Evolutionary conservation across 306 rosid genomes (phyloP).

Genomic region (Vachellia collinsii): DNA sequence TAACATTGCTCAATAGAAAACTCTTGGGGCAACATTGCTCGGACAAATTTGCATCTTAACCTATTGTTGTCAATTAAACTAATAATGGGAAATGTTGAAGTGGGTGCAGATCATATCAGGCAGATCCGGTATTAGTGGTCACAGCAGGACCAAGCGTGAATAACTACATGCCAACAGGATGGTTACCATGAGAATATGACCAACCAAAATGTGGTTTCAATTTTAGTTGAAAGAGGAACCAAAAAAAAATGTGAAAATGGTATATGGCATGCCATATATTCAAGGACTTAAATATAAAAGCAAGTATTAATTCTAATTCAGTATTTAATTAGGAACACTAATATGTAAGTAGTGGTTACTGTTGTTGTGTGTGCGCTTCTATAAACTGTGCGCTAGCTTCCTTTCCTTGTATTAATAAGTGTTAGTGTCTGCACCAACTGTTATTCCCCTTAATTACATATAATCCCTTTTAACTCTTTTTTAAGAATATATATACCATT

Average conservation of each 20-base stretch:
- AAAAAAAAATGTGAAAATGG: conserved; percentile 1
- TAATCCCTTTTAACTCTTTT: neutral
- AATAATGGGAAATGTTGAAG: conserved; percentile 6
- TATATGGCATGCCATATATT: conserved; percentile 31
- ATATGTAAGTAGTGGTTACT: conserved; percentile 38
- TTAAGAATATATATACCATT: neutral
- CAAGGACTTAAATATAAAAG: conserved; percentile 31
- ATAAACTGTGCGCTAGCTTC: neutral
- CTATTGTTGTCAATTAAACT: neutral
- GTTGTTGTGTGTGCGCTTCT: conserved; percentile 31
- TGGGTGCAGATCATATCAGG: conserved; percentile 64
- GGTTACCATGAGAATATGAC: conserved; percentile 72
- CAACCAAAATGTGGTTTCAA: conserved; percentile 11
- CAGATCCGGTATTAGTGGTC: conserved; percentile 71
- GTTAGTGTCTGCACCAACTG: neutral
- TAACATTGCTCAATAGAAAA: neutral
- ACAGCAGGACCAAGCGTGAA: conserved; percentile 91
- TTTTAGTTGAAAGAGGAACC: conserved; percentile 33
- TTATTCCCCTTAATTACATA: neutral
- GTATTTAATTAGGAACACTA: conserved; percentile 34
- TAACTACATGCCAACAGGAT: conserved; percentile 80
- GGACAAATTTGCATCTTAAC: too few relatives aligned
- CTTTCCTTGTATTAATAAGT: neutral
- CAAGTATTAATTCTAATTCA: neutral
- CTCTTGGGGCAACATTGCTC: neutral